Base-by-base conservation (phyloP, 495 filamentous ascomycete genomes). In the Aspergillus diversus region DNA sequence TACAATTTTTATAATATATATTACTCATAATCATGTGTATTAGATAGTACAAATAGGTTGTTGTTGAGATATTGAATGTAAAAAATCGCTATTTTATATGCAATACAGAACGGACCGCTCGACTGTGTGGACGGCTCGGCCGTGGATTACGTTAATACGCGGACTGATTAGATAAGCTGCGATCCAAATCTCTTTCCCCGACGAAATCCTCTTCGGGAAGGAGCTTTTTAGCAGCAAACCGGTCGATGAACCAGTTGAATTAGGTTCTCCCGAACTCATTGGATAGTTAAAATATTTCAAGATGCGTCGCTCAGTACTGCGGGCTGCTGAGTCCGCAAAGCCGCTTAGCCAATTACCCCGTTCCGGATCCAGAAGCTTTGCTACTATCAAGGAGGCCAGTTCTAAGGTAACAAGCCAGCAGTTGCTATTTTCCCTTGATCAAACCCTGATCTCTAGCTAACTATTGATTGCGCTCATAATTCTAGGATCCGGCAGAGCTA, bases 401-500 rank as follows among this genome's bases (percentile, higher is more conserved):
- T 66, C 69, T 37, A 81, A 77, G 78, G 79, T 82, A 79, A 57
- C 11, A 16, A 42, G 46, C 34, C 32, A 31, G 48, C 56, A 53
- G 48, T 54, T 33, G 33, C 16, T 37, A 12, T 47, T 5, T 13
- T 47, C 33, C 42, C 15, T 42, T 16, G 33, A 34, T 27, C 46
- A 35, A 27, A 39, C n/a, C 17, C 34, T 2, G 39, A 11, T 32
- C 6, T 13, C 33, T 33, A 11, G 51, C 65, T 69, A 54, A 71
- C 57, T 43, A 16, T 27, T 62, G 12, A 50, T 50, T 48, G 56
- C 39, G 5, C 47, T 63, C 43, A 6, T 39, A 39, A 6, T 17
- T 53, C 49, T 60, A 97, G 93, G 95, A 98, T 71, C 92, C 93
- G 11, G 88, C 86, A 33, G 91, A 96, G 63, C 84, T 96, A 67